Conservation (phyloP, 192 early-diverging fungal species). For the Chytriomyces sp. region DNA sequence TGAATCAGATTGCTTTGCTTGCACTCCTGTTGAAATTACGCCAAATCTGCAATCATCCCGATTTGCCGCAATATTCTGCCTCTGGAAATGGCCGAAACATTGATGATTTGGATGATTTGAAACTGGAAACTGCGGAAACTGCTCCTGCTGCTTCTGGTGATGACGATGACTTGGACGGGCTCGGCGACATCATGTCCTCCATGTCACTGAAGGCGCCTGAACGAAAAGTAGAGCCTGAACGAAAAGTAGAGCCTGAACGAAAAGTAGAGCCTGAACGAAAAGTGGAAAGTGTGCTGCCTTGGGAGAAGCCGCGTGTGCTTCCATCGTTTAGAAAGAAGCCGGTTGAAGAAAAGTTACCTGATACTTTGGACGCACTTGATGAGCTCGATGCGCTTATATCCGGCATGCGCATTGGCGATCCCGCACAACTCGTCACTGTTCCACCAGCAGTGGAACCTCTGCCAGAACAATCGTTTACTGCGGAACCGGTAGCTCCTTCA, state of each 20-base stretch:
- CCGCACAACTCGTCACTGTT: no score
- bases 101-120: neutral
- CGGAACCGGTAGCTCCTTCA: no score
- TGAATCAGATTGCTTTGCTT: slow-evolving; percentile 13
- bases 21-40: slow-evolving; percentile 74
- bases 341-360: no score
- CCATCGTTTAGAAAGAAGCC: slow-evolving; percentile 3
- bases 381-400: no score
- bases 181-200: neutral
- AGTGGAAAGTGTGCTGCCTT: slow-evolving; percentile 25
- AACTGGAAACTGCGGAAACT: neutral
- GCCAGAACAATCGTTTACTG: no score
- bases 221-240: neutral
- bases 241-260: neutral
- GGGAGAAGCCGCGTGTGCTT: neutral
- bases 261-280: slow-evolving; percentile 42
- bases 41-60: slow-evolving; percentile 89
- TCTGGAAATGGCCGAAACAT: neutral
- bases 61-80: slow-evolving; percentile 73
- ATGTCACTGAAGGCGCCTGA: neutral
- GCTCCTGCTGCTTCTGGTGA: neutral
- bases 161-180: neutral
- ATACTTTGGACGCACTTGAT: no score
- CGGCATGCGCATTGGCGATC: no score
- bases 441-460: no score